These are phyloP conservation scores for Neurospora pannonica DNA, from an alignment of 495 filamentous ascomycete species.

Conservation along the genomic window DNA sequence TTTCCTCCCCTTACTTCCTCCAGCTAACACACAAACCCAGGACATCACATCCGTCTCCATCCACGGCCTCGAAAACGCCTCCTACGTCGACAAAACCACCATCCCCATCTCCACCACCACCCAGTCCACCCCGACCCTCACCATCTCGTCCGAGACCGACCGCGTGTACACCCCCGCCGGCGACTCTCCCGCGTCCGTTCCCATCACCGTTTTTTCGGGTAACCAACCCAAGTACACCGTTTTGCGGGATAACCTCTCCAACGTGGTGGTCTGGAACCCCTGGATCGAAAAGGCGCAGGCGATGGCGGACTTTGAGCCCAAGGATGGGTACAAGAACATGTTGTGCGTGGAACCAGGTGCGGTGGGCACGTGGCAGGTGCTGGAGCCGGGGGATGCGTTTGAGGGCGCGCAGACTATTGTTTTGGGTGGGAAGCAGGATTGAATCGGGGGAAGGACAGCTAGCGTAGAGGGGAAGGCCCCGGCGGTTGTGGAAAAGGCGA, in stretches of 20 bases:
- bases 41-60: constrained; percentile 64
- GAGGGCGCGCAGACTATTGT: constrained; percentile 76
- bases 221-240: constrained; percentile 50
- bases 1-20: not conserved
- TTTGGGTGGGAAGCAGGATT: not conserved
- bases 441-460: not conserved
- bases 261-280: constrained; percentile 96
- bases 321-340: constrained; percentile 85
- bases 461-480: too few relatives aligned
- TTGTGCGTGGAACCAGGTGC: constrained; percentile 87
- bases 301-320: constrained; percentile 82
- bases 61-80: constrained; percentile 58
- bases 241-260: constrained; percentile 66
- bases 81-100: constrained; percentile 76
- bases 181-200: constrained; percentile 44
- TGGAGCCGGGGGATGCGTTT: constrained; percentile 82
- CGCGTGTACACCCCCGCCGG: constrained; percentile 54
- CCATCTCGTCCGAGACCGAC: constrained; percentile 68
- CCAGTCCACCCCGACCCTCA: constrained; percentile 41
- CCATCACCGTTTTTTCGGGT: constrained; percentile 37
- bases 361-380: constrained; percentile 67
- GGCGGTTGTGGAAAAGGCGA: too few relatives aligned
- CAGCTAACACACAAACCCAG: constrained; percentile 28
- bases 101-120: constrained; percentile 43
- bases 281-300: constrained; percentile 74